Conservation (phyloP, 192 early-diverging fungal genomes). For the Phlyctochytrium arcticum region DNA sequence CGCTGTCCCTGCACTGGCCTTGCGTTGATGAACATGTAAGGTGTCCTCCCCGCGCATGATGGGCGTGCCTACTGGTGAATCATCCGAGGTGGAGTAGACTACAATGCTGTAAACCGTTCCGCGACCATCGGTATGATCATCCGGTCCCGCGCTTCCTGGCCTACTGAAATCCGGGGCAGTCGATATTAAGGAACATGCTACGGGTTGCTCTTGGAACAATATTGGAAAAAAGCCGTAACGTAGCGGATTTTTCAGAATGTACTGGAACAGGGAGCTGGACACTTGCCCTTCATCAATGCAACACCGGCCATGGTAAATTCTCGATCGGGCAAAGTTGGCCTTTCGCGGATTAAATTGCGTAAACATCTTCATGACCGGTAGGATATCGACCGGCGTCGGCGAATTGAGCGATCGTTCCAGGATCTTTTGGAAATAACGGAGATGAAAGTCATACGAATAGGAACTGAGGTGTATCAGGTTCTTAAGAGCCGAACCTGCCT, state of each 20-base stretch:
- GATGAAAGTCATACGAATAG: slow-evolving; percentile 52
- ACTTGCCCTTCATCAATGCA: slow-evolving; percentile 16
- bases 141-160: slow-evolving; percentile 10
- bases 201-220: slow-evolving; percentile 21
- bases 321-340: slow-evolving; percentile 34
- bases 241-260: slow-evolving; percentile 49
- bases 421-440: slow-evolving; percentile 39
- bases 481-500: slow-evolving; percentile 32
- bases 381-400: slow-evolving; percentile 24
- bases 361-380: slow-evolving; percentile 40
- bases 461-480: slow-evolving; percentile 40
- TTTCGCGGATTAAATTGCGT: slow-evolving; percentile 36
- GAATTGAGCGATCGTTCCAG: slow-evolving; percentile 21
- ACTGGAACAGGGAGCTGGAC: slow-evolving; percentile 40
- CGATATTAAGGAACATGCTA: slow-evolving; percentile 37
- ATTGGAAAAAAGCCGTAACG: slow-evolving; percentile 45
- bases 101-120: slow-evolving; percentile 41
- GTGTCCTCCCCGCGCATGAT: not conserved
- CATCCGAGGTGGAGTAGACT: slow-evolving; percentile 20
- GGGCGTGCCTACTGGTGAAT: not conserved
- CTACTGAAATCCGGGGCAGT: slow-evolving; percentile 31
- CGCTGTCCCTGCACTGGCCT: slow-evolving; percentile 5
- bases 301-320: slow-evolving; percentile 36
- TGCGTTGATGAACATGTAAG: slow-evolving; percentile 5
- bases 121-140: not conserved